Evolutionary conservation across 2,329 filamentous ascomycete genomes (phyloP), one percentile per base, ranked within the genome.

Genomic region (Botrytis elliptica): DNA sequence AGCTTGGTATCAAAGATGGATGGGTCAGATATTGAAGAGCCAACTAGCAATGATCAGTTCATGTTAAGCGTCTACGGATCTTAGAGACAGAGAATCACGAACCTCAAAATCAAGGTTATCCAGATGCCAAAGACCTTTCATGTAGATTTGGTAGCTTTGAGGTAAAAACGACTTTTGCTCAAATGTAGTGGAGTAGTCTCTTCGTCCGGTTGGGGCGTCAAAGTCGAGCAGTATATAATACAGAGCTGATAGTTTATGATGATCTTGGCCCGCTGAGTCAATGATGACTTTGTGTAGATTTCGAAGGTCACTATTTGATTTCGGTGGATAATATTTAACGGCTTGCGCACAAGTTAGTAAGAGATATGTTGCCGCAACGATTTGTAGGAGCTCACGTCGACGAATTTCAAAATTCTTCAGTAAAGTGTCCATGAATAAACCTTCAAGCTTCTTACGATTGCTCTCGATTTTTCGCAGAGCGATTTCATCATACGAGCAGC

Each of bases 161-260:
- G 94, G 93, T 70, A 97, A 86, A 76, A 91, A 90, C 8, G 89
- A 90, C 38, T 84, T 84, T 60, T 83, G 82, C 25, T 90, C 89
- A 77, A 95, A 94, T 1, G 80, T 75, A 33, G 86, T 85, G 2
- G 90, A 85, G 10, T 85, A 79, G 52, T 87, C 85, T 29, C 86
- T 82, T 20, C 71, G 75, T 38, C 75, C 73, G 2, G 79, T 80
- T n/a, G 78, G 76, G 5, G 86, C 85, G 33, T 85, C 85, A 80
- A 92, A 88, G 81, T 97, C 93, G 79, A 93, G 91, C 4, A 97
- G 87, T 57, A 97, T 85, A 81, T 97, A 97, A 85, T 93, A 97
- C 76, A 97, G 86, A 66, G 96, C 87, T 29, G 93, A 93, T 77
- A 94, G 89, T 82, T 95, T 95, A 84, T 95, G 91, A 81, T 95